A percentile compares a stretch with the other conserved stretches of the same genome.
phyloP scores from a whole-genome alignment of 1,139 yeast genomes.

The Geotrichum bryndzae region DNA sequence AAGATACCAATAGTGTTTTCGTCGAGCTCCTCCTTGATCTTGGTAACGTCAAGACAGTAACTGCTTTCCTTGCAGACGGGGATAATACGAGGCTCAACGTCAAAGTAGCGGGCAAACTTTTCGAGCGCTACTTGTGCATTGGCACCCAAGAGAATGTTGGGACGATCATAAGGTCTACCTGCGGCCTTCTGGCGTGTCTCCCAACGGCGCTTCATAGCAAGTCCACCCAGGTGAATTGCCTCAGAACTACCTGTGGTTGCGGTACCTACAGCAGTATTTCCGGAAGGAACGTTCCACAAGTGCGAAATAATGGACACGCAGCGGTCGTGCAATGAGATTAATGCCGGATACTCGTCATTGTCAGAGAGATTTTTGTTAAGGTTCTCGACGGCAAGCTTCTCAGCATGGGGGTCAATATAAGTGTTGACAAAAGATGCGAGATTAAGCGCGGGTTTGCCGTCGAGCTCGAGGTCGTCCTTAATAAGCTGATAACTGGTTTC shows the following conservation, averaged over 20 bases:
- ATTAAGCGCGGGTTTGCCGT: conserved; percentile 79
- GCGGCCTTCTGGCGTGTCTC: conserved; percentile 55
- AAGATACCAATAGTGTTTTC: conserved; percentile 82
- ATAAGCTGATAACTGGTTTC: conserved; percentile 56
- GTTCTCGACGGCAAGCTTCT: conserved; percentile 57
- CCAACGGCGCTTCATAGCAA: conserved; percentile 89
- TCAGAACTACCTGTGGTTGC: conserved; percentile 94
- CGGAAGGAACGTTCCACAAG: conserved; percentile 71
- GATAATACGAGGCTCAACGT: conserved; percentile 75
- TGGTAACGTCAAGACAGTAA: conserved; percentile 39
- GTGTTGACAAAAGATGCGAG: conserved; percentile 89
- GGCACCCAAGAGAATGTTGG: conserved; percentile 90
- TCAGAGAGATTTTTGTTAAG: conserved; percentile 85
- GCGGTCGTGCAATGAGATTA: conserved; percentile 72
- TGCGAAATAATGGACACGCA: conserved; percentile 75
- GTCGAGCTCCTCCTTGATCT: conserved; percentile 14
- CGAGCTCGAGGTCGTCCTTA: conserved; percentile 68
- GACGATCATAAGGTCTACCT: conserved; percentile 57
- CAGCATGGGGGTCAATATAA: conserved; percentile 47
- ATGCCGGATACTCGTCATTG: conserved; percentile 86
- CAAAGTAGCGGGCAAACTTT: conserved; percentile 89
- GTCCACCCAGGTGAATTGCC: conserved; percentile 88
- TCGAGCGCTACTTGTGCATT: conserved; percentile 93
- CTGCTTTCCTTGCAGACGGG: conserved; percentile 56
- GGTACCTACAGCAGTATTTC: conserved; percentile 63